Evolutionary conservation across 2,329 filamentous ascomycete genomes (phyloP).

Genomic region (Colletotrichum coccodes): DNA sequence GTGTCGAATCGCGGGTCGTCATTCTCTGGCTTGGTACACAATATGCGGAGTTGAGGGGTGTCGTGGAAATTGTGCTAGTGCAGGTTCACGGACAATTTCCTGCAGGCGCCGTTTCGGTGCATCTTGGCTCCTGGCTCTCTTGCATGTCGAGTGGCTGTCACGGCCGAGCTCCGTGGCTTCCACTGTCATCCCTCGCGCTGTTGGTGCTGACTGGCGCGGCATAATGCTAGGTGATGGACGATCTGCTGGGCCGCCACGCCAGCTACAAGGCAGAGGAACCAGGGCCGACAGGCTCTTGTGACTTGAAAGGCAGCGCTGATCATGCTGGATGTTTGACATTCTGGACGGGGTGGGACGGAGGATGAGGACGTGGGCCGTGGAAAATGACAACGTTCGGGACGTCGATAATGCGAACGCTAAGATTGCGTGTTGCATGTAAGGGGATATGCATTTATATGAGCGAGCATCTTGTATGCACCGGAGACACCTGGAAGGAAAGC

Average conservation of each 20-base stretch:
- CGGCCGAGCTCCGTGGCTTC: neutral
- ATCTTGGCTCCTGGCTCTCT: constrained; percentile 2
- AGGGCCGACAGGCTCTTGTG: constrained; percentile 13
- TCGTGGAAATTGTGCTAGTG: constrained; percentile 24
- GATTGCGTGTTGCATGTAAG: constrained; percentile 6
- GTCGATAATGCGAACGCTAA: constrained; percentile 15
- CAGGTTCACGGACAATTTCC: constrained; percentile 28
- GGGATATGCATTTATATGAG: constrained; percentile 16
- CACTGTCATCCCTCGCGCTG: neutral
- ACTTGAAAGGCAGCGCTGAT: constrained; percentile 13
- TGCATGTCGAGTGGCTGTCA: constrained; percentile 10
- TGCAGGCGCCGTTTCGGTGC: constrained; percentile 21
- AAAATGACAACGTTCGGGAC: constrained; percentile 7
- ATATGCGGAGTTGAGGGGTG: constrained; percentile 4
- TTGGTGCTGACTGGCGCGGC: constrained; percentile 6
- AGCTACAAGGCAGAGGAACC: no score
- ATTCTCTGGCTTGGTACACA: neutral
- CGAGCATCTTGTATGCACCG: constrained; percentile 12
- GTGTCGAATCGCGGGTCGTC: neutral
- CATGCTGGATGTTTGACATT: constrained; percentile 17
- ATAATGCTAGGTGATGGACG: neutral
- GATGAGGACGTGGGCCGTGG: neutral
- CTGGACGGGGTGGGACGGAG: neutral
- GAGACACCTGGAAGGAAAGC: neutral
- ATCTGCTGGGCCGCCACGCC: no score